A percentile compares a stretch with the other conserved stretches of the same genome.
These are phyloP conservation scores for Corynascus novoguineensis DNA, from an alignment of 495 filamentous ascomycete genomes.

Conservation along the genomic window DNA sequence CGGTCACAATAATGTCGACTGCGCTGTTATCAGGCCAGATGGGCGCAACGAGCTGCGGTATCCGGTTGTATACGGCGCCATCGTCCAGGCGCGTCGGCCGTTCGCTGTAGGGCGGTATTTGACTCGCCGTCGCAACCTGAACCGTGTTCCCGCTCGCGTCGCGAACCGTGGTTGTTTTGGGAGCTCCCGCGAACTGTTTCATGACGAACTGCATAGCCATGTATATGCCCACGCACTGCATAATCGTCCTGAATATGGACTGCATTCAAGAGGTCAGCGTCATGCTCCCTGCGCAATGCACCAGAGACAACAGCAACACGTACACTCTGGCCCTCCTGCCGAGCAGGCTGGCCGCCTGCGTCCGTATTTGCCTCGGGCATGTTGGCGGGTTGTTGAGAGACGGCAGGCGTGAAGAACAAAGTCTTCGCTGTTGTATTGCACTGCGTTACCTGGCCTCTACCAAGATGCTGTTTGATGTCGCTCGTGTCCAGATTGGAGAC, in stretches of 20 bases:
- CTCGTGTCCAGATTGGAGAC: background rate
- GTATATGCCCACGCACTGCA: constrained; percentile 39
- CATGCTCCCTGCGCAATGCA: background rate
- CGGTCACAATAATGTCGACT: constrained; percentile 79
- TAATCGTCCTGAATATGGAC: constrained; percentile 36
- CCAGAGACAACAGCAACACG: constrained; percentile 15
- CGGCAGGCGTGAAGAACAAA: background rate
- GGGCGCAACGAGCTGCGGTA: constrained; percentile 74
- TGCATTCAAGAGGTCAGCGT: constrained; percentile 23
- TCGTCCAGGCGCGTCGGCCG: constrained; percentile 55
- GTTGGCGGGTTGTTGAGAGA: background rate
- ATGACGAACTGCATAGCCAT: constrained; percentile 44
- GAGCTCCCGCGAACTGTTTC: constrained; percentile 45
- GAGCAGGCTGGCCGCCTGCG: constrained; percentile 24
- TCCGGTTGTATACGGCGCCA: constrained; percentile 59
- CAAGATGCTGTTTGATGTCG: background rate
- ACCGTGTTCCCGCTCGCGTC: constrained; percentile 44
- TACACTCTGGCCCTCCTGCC: constrained; percentile 36
- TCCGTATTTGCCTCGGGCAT: constrained; percentile 38
- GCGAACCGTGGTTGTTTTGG: constrained; percentile 40
- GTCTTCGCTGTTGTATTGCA: background rate
- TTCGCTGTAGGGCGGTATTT: constrained; percentile 60
- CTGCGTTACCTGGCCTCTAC: background rate
- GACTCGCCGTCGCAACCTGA: constrained; percentile 40
- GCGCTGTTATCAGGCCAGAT: constrained; percentile 78